These are phyloP conservation scores for Paraglomus occultum DNA, from an alignment of 192 early-diverging fungal genomes.

Conservation along the genomic window DNA sequence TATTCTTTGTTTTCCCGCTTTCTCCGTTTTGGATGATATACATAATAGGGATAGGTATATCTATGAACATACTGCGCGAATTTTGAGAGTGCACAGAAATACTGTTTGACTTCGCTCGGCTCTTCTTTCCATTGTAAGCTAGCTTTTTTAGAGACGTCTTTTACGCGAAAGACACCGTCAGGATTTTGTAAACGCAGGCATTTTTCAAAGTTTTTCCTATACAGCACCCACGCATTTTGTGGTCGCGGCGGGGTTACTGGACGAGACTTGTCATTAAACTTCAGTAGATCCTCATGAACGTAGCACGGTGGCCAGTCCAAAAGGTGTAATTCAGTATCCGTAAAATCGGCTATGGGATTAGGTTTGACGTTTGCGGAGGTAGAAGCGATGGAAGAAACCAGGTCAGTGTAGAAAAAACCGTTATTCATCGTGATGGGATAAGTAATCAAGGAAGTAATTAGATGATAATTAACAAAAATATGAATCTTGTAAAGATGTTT, in stretches of 20 bases:
- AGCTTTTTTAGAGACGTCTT: constrained; percentile 4
- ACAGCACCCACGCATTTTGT: constrained; percentile 27
- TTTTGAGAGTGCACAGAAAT: neutral
- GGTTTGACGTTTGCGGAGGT: too few species aligned
- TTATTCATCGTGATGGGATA: too few species aligned
- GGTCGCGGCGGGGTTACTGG: constrained; percentile 31
- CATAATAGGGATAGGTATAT: constrained; percentile 2
- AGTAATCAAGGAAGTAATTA: too few species aligned
- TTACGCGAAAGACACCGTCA: neutral
- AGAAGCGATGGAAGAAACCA: too few species aligned
- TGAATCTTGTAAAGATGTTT: too few species aligned
- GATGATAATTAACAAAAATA: too few species aligned
- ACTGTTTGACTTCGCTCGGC: neutral
- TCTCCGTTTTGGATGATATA: constrained; percentile 6
- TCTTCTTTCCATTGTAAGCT: neutral
- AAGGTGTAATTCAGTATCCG: neutral
- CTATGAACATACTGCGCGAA: neutral
- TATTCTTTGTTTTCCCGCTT: neutral
- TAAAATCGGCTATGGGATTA: too few species aligned
- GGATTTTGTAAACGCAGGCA: neutral
- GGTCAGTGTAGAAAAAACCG: too few species aligned
- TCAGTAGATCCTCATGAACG: neutral
- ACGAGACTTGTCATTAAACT: neutral
- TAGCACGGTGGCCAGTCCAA: neutral
- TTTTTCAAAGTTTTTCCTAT: constrained; percentile 22